Evolutionary conservation across 1,139 yeast species (phyloP).

Genomic region (Yamadazyma mexicana): DNA sequence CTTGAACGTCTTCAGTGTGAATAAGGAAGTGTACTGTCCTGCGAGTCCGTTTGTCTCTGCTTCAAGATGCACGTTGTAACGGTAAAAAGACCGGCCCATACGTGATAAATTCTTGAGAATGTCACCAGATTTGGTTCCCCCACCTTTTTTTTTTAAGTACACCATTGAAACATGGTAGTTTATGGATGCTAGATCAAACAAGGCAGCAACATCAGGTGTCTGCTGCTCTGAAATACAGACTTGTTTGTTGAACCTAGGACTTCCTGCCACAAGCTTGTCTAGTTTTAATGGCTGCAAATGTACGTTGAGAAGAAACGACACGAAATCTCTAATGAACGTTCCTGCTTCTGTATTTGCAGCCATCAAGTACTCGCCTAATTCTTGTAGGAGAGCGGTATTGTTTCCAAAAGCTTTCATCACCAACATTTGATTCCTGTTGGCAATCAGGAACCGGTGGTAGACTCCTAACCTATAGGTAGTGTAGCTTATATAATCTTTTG

Average conservation of each 20-base stretch:
- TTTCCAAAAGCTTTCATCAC: constrained; percentile 1
- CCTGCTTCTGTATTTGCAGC: neutral
- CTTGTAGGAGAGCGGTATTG: neutral
- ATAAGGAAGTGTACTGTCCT: neutral
- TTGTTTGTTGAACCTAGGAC: neutral
- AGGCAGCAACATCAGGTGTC: neutral
- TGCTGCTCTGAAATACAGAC: neutral
- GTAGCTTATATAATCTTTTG: constrained; percentile 4
- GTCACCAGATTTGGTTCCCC: neutral
- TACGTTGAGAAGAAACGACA: neutral
- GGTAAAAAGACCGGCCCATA: constrained; percentile 10
- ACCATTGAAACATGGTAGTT: constrained; percentile 6
- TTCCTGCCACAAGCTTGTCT: neutral
- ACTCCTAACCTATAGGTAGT: constrained; percentile 1
- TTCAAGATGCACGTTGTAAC: constrained; percentile 3
- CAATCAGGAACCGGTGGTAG: neutral
- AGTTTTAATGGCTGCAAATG: neutral
- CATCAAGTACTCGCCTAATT: neutral
- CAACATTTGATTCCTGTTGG: constrained; percentile 3
- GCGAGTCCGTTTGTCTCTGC: neutral
- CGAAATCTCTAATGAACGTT: neutral
- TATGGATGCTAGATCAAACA: constrained; percentile 1
- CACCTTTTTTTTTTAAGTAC: constrained; percentile 4
- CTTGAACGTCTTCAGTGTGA: constrained; percentile 11
- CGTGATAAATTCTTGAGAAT: constrained; percentile 5